A percentile compares a stretch with the other conserved stretches of the same genome.
phyloP scores from a whole-genome alignment of 2,329 filamentous ascomycete species.

The Hymenoscyphus infarciens region DNA sequence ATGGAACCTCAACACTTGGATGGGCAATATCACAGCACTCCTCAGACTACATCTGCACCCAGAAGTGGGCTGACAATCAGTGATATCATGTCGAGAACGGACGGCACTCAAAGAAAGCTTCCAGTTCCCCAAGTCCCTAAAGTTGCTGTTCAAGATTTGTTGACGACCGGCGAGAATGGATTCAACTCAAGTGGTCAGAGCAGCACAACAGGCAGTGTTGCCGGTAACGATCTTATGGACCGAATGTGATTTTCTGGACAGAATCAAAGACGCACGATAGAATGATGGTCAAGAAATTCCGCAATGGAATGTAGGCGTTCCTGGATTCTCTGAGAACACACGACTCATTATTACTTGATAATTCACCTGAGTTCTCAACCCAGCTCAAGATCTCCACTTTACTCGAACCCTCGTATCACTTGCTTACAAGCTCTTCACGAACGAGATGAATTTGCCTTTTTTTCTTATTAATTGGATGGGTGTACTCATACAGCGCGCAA shows the following conservation, averaged over 20 bases:
- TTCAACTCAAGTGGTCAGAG: slow-evolving; percentile 71
- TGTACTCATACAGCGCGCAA: slow-evolving; percentile 28
- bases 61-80: slow-evolving; percentile 74
- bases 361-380: not conserved
- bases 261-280: slow-evolving; percentile 3
- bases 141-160: slow-evolving; percentile 79
- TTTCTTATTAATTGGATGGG: slow-evolving; percentile 12
- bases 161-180: slow-evolving; percentile 57
- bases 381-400: slow-evolving; percentile 14
- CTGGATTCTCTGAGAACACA: not conserved
- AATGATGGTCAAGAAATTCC: slow-evolving; percentile 17
- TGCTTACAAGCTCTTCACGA: not conserved
- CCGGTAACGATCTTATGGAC: slow-evolving; percentile 66
- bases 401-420: slow-evolving; percentile 5
- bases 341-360: slow-evolving; percentile 4
- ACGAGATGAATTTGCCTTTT: slow-evolving; percentile 7
- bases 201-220: slow-evolving; percentile 73
- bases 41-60: slow-evolving; percentile 43
- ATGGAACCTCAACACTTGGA: slow-evolving; percentile 52
- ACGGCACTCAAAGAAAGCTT: slow-evolving; percentile 84
- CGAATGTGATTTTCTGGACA: slow-evolving; percentile 38
- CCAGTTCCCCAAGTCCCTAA: slow-evolving; percentile 90
- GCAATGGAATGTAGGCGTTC: slow-evolving; percentile 11
- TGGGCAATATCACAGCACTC: slow-evolving; percentile 44
- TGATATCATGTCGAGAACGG: slow-evolving; percentile 87